Conservation (phyloP, 148 eudicot species). For the Rhododendron molle region DNA sequence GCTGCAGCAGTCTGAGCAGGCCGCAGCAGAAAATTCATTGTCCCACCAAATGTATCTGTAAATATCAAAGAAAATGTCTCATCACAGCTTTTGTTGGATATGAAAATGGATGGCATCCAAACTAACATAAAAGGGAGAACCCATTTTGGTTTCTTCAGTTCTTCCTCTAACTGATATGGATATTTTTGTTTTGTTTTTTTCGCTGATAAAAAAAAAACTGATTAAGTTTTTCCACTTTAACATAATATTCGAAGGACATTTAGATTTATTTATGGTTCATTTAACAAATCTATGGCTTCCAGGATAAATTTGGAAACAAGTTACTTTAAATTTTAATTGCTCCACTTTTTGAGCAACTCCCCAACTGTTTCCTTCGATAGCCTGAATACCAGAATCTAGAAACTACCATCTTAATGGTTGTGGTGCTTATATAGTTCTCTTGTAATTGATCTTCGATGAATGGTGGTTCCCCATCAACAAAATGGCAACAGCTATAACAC, state of each 20-base stretch:
- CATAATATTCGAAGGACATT: not conserved
- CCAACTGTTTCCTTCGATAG: not conserved
- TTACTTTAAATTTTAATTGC: not conserved
- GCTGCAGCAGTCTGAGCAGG: slow-evolving; percentile 51
- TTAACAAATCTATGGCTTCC: not conserved
- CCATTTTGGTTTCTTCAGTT: not conserved
- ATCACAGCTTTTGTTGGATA: not conserved
- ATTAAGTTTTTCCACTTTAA: not conserved
- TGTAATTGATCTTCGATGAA: not conserved
- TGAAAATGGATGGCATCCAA: not conserved
- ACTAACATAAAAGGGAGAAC: not conserved
- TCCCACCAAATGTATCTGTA: slow-evolving; percentile 27
- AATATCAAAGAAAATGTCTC: not conserved
- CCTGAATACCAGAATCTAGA: not conserved
- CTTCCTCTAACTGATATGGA: not conserved
- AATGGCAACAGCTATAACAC: not conserved
- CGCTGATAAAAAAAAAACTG: not conserved
- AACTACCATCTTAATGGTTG: not conserved
- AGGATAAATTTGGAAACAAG: not conserved
- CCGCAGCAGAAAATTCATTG: slow-evolving; percentile 89
- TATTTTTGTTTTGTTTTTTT: not conserved
- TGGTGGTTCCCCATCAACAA: not conserved
- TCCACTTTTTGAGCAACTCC: not conserved
- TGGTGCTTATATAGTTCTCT: not conserved
- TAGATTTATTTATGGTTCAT: not conserved